Conservation (phyloP, 768 basidiomycete genomes). For the Lactarius sanguifluus region DNA sequence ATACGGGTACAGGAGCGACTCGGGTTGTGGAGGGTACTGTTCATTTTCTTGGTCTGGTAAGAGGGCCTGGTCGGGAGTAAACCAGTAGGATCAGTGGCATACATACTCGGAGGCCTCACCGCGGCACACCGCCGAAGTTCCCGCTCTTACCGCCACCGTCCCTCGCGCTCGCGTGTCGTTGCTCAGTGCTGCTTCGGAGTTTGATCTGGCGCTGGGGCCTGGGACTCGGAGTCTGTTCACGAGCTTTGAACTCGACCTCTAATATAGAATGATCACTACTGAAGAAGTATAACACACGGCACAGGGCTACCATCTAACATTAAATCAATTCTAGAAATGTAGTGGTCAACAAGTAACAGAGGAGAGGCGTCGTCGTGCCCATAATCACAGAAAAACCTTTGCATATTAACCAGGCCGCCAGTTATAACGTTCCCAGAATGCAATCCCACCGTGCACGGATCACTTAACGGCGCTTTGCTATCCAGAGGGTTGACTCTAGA, state of each 20-base stretch:
- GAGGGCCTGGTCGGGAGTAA: too few species aligned
- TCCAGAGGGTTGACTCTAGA: not conserved
- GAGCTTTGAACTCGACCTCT: not conserved
- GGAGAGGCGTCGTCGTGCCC: not conserved
- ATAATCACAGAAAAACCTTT: too few species aligned
- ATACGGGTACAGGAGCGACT: too few species aligned
- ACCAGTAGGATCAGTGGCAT: too few species aligned
- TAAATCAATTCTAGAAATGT: not conserved
- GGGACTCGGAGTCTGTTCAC: not conserved
- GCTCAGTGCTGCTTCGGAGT: not conserved
- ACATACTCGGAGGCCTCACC: too few species aligned
- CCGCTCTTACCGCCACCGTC: too few species aligned
- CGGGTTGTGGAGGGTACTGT: too few species aligned
- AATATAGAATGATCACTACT: not conserved
- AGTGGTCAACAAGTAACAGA: not conserved
- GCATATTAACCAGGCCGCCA: not conserved
- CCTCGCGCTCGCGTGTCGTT: too few species aligned
- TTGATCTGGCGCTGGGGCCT: not conserved
- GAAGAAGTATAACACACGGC: not conserved
- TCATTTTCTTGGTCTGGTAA: too few species aligned
- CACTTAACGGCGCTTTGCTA: not conserved
- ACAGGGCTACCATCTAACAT: not conserved
- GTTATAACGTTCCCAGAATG: not conserved
- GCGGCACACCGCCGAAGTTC: too few species aligned
- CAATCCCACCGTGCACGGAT: not conserved